These are phyloP conservation scores for Lycium barbarum DNA, from an alignment of 257 asterid genomes.

Conservation along the genomic window DNA sequence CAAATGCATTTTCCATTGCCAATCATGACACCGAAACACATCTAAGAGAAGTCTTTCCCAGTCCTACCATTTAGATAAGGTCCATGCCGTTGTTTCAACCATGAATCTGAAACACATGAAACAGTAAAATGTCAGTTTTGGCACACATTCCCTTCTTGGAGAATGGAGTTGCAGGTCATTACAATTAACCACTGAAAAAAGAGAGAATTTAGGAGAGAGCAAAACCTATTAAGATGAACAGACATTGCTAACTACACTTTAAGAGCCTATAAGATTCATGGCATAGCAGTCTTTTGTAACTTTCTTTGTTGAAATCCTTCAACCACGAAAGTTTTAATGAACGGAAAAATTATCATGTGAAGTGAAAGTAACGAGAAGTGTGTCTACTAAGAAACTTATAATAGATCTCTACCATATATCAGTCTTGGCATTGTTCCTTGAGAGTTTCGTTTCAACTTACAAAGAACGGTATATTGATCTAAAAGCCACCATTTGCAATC, in stretches of 20 bases:
- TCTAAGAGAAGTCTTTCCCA: background rate
- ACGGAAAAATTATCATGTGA: too few relatives aligned
- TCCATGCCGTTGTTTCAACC: background rate
- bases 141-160: background rate
- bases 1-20: background rate
- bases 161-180: background rate
- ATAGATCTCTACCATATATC: background rate
- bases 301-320: background rate
- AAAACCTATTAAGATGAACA: background rate
- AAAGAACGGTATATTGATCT: background rate
- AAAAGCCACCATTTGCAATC: background rate
- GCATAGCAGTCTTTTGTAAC: background rate
- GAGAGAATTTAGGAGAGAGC: background rate
- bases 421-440: background rate
- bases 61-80: background rate
- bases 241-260: background rate
- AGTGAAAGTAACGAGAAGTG: background rate
- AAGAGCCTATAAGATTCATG: background rate
- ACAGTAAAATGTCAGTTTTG: background rate
- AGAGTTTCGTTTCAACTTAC: background rate
- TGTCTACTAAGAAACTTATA: background rate
- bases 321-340: too few relatives aligned
- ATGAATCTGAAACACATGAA: background rate
- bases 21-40: background rate
- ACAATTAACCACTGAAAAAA: background rate